These are phyloP conservation scores for Chytriomyces sp. DNA, from an alignment of 192 early-diverging fungal species.

Conservation along the genomic window DNA sequence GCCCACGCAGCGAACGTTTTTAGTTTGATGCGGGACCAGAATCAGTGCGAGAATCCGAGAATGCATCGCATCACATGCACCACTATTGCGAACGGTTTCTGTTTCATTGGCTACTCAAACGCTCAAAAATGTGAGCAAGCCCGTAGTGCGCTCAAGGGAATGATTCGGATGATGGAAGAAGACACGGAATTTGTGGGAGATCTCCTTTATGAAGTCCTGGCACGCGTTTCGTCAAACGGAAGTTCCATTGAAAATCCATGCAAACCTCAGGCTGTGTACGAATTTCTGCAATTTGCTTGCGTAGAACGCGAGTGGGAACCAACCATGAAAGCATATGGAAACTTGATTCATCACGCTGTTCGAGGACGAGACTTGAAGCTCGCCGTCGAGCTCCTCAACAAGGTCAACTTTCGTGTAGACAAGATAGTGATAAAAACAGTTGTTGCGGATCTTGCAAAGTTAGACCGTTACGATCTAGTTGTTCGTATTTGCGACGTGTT, in stretches of 20 bases:
- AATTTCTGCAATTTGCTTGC: constrained; percentile 9
- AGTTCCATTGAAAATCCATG: neutral
- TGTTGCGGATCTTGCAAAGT: neutral
- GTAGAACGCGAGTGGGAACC: neutral
- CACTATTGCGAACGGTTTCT: neutral
- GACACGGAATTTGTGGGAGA: constrained; percentile 4
- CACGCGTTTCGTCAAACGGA: neutral
- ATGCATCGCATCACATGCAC: neutral
- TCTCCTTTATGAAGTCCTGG: neutral
- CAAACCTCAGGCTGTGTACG: neutral
- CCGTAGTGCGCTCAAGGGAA: neutral
- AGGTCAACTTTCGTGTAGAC: neutral
- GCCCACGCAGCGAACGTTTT: too few relatives aligned
- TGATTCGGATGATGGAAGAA: constrained; percentile 7
- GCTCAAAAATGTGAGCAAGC: neutral
- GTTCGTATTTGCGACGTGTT: neutral
- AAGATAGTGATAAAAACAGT: neutral
- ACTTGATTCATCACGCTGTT: neutral
- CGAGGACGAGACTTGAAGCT: neutral
- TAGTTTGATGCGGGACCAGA: too few relatives aligned
- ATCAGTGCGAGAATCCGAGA: too few relatives aligned
- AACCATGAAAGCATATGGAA: neutral
- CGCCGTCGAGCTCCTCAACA: constrained; percentile 9
- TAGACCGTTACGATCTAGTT: neutral
- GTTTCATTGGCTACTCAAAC: neutral